Evolutionary conservation across 1,284 basidiomycete genomes (phyloP).

Genomic region (Cryptococcus sp.): DNA sequence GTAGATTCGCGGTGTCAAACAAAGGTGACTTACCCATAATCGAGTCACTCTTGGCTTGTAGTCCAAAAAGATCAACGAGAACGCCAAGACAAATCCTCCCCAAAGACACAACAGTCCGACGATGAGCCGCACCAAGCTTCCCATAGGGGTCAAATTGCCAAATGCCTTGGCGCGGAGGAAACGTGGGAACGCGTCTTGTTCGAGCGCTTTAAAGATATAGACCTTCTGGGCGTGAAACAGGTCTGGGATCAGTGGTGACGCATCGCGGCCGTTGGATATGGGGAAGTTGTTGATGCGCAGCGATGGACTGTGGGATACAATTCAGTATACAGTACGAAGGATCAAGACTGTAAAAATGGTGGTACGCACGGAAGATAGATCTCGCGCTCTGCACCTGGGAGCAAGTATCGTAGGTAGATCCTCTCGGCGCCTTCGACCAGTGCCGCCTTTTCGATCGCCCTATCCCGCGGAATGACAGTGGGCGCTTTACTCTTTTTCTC

Average conservation of each 20-base stretch:
- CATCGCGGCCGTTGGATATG: conserved; percentile 64
- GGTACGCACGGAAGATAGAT: conserved; percentile 85
- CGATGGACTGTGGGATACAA: conserved; percentile 29
- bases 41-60: conserved; percentile 83
- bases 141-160: conserved; percentile 90
- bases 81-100: conserved; percentile 85
- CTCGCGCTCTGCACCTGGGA: conserved; percentile 66
- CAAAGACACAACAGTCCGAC: conserved; percentile 84
- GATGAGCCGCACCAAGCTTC: conserved; percentile 78
- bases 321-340: background rate
- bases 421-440: conserved; percentile 90
- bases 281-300: conserved; percentile 54
- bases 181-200: conserved; percentile 94
- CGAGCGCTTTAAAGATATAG: conserved; percentile 95
- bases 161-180: conserved; percentile 96
- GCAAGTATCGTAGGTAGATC: conserved; percentile 89
- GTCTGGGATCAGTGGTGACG: conserved; percentile 89
- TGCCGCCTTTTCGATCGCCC: conserved; percentile 85
- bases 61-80: conserved; percentile 91
- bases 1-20: background rate
- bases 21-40: conserved; percentile 75
- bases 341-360: conserved; percentile 50
- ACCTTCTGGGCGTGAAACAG: conserved; percentile 98
- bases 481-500: conserved; percentile 58
- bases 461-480: conserved; percentile 82